These are phyloP conservation scores for Beauveria asiatica DNA, from an alignment of 2,329 filamentous ascomycete species.

Conservation along the genomic window DNA sequence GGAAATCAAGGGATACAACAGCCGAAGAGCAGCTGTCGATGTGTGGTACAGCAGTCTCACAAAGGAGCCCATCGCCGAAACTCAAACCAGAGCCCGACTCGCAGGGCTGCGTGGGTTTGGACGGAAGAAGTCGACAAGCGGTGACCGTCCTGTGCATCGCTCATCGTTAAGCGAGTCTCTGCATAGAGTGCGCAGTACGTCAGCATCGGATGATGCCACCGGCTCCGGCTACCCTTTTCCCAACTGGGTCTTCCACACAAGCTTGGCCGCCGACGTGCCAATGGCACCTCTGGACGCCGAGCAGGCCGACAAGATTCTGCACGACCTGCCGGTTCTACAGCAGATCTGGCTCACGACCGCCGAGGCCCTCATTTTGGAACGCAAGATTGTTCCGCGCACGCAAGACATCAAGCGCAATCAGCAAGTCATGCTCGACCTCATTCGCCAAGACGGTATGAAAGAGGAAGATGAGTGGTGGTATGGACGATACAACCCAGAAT, in stretches of 20 bases:
- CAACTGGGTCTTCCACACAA: conserved; percentile 48
- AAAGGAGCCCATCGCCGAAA: conserved; percentile 32
- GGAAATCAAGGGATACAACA: conserved; percentile 60
- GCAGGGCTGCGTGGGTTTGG: conserved; percentile 42
- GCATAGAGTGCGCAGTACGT: conserved; percentile 19
- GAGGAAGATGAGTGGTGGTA: conserved; percentile 58
- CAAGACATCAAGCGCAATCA: conserved; percentile 56
- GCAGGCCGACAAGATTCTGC: conserved; percentile 40
- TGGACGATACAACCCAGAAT: conserved; percentile 43
- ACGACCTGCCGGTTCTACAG: conserved; percentile 49
- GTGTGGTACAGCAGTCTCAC: conserved; percentile 47
- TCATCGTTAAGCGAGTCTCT: conserved; percentile 18
- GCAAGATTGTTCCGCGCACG: conserved; percentile 48
- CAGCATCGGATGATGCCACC: conserved; percentile 24
- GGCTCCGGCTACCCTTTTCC: conserved; percentile 21
- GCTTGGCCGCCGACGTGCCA: conserved; percentile 51
- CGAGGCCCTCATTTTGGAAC: conserved; percentile 52
- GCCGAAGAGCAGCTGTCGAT: conserved; percentile 49
- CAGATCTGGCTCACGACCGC: conserved; percentile 56
- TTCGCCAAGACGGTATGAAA: conserved; percentile 50
- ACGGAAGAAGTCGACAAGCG: conserved; percentile 46
- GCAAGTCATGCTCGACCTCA: conserved; percentile 55
- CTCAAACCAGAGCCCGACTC: conserved; percentile 40
- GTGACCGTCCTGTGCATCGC: conserved; percentile 14
- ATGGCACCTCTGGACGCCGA: conserved; percentile 48